Evolutionary conservation across 768 basidiomycete genomes (phyloP).

Genomic region (Leccinum truebloodii): DNA sequence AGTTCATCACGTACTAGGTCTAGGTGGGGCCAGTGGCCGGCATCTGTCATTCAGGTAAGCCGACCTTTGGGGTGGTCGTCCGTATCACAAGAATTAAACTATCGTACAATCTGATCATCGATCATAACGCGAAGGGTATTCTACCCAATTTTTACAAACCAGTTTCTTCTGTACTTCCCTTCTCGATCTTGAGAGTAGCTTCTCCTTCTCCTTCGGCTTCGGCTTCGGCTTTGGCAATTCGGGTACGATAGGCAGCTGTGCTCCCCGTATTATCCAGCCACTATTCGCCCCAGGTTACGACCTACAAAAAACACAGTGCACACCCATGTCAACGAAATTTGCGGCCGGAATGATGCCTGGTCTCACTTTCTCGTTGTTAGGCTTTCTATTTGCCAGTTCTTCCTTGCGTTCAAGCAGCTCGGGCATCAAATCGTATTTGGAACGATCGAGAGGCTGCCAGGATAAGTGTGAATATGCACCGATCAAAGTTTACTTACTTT

Average conservation of each 20-base stretch:
- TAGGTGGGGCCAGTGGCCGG: no score
- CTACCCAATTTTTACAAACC: not conserved
- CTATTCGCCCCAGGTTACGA: constrained; percentile 8
- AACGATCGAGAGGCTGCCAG: constrained; percentile 15
- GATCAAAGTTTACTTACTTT: constrained; percentile 1
- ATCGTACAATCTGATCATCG: not conserved
- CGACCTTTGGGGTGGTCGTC: no score
- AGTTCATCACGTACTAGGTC: no score
- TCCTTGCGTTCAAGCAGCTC: constrained; percentile 10
- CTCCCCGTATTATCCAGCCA: constrained; percentile 19
- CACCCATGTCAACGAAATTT: not conserved
- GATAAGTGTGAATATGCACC: not conserved
- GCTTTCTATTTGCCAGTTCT: not conserved
- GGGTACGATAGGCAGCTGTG: constrained; percentile 15
- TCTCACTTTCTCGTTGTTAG: not conserved
- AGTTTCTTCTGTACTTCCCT: not conserved
- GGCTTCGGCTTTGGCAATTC: constrained; percentile 12
- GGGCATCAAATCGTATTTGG: constrained; percentile 13
- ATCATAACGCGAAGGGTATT: not conserved
- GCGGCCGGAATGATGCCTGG: not conserved
- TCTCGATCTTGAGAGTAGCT: constrained; percentile 1
- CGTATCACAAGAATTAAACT: not conserved
- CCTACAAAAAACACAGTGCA: not conserved
- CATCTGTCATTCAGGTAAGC: no score
- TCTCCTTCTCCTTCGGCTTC: not conserved